Evolutionary conservation across 805 yeast genomes (phyloP), one percentile per base, ranked within the genome.

Genomic region (Jamesozyma gamospora): DNA sequence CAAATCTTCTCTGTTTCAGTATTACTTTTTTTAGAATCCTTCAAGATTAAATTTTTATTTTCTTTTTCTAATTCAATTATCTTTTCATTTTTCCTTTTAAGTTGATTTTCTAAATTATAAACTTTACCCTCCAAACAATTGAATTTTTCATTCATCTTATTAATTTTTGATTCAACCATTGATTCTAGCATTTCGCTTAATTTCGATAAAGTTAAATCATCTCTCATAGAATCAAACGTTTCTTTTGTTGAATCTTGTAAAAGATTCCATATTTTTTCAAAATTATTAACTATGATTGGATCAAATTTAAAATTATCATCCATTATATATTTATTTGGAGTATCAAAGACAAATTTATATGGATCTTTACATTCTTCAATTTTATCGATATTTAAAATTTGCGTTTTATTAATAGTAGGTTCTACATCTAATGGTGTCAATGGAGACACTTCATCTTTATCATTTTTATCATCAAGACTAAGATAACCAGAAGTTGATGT

Each of bases 301-400:
- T 45, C 49, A 13, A 39, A 16, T 8, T 21, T 34, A 11, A 33
- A 28, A 21, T 41, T 34, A 26, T 37, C 41, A 27, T 38, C 37
- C 30, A 34, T 28, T 14, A 42, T 17, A 30, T 28, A 42, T 14
- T 42, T 41, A 34, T 40, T 41, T 21, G 52, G 53, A 3, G 47
- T 43, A 12, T 53, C 55, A 40, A 50, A 55, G 13, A 53, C 56
- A 37, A 41, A 47, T 13, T 50, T 51, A 34, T 55, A 55, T 5
- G 53, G 51, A 35, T 43, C 47, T 25, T 41, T 42, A 25, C 42
- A 26, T 14, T 30, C 30, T 14, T 11, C 7, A 27, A 12, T 27
- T 11, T 11, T 32, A 7, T 11, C 13, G 13, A 9, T 12, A 16
- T 5, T n/a, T 21, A 21, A 5, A 21, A 5, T 8, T 21, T 14